Conservation (phyloP, 768 basidiomycete genomes). For the Agrocybe chaxingu region DNA sequence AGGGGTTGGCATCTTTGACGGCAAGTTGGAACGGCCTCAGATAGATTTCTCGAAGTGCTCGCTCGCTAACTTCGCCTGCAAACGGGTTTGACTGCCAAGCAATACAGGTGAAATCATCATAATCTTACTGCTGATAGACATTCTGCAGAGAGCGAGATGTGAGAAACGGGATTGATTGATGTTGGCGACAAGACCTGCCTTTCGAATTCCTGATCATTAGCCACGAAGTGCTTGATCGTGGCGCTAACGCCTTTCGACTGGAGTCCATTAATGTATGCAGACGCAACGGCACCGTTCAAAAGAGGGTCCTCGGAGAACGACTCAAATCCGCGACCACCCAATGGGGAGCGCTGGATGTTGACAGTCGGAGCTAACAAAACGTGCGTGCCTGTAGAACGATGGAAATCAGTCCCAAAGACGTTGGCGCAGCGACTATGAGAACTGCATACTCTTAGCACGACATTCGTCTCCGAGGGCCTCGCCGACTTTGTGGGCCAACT, state of each 20-base stretch:
- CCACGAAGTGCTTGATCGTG: constrained; percentile 63
- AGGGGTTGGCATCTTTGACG: constrained; percentile 49
- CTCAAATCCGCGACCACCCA: constrained; percentile 58
- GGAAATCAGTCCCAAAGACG: background rate
- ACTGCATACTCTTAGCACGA: constrained; percentile 40
- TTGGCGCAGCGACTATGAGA: background rate
- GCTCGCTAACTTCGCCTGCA: constrained; percentile 47
- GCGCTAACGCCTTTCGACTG: constrained; percentile 57
- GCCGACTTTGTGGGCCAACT: constrained; percentile 44
- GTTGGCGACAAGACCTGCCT: constrained; percentile 22
- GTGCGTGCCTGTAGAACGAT: constrained; percentile 29
- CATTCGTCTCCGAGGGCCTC: constrained; percentile 52
- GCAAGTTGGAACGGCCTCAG: constrained; percentile 63
- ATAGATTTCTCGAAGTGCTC: constrained; percentile 66
- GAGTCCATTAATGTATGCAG: constrained; percentile 60
- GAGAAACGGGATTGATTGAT: background rate
- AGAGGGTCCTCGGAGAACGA: constrained; percentile 63
- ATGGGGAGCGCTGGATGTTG: constrained; percentile 60
- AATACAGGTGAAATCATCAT: background rate
- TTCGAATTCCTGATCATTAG: constrained; percentile 63
- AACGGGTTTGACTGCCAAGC: background rate
- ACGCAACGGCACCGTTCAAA: constrained; percentile 52
- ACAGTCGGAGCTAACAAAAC: constrained; percentile 62
- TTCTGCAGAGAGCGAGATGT: constrained; percentile 19
- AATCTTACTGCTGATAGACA: constrained; percentile 43